A percentile compares a stretch with the other conserved stretches of the same genome.
phyloP scores from a whole-genome alignment of 495 filamentous ascomycete species.

The Tuber magnatum region DNA sequence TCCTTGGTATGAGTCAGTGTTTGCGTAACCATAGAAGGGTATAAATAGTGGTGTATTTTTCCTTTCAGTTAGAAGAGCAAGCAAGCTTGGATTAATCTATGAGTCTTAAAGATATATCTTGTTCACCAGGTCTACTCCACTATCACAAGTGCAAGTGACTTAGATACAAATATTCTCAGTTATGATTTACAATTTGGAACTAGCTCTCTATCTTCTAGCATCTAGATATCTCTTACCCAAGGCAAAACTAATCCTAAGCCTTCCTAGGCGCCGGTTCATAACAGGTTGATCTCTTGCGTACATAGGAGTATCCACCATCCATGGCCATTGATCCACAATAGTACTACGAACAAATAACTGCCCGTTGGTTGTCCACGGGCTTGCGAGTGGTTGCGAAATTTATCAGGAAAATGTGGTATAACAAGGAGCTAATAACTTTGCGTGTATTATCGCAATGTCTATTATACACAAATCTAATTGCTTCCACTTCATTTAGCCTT shows the following conservation, averaged over 20 bases:
- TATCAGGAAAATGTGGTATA: neutral
- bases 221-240: neutral
- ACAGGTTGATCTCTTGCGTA: neutral
- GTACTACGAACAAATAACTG: neutral
- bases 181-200: neutral
- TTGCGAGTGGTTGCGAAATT: neutral
- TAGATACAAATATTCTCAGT: no score
- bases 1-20: no score
- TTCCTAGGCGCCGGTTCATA: neutral
- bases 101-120: no score
- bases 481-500: conserved; percentile 27
- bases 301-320: neutral
- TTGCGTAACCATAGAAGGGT: no score
- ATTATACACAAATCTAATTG: conserved; percentile 32
- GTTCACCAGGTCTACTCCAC: no score
- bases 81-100: no score
- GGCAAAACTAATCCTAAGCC: neutral
- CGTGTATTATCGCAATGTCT: conserved; percentile 18
- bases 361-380: neutral
- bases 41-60: no score
- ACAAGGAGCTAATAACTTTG: neutral
- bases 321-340: neutral
- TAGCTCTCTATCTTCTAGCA: neutral
- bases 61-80: no score
- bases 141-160: no score